phyloP scores from a whole-genome alignment of 2,329 filamentous ascomycete species.

The Fusarium heterosporum region DNA sequence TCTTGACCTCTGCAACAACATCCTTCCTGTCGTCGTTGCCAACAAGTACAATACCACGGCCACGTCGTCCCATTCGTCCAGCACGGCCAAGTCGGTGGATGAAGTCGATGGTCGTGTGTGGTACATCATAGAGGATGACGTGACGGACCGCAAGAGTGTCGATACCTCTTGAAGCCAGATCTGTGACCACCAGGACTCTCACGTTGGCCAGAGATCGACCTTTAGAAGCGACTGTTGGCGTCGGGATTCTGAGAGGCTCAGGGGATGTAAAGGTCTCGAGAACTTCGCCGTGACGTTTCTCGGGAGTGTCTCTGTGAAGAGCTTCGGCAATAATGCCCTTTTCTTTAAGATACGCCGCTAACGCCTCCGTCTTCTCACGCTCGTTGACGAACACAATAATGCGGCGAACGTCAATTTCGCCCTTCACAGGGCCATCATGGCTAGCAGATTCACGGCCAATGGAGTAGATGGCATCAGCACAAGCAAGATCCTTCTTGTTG shows the following conservation, averaged over 20 bases:
- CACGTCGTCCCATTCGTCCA: slow-evolving; percentile 91
- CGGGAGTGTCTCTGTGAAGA: slow-evolving; percentile 84
- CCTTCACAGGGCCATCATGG: slow-evolving; percentile 67
- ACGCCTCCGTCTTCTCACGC: slow-evolving; percentile 84
- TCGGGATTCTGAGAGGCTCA: slow-evolving; percentile 54
- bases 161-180: slow-evolving; percentile 91
- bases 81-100: slow-evolving; percentile 94
- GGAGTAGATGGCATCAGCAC: slow-evolving; percentile 93
- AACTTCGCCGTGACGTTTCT: slow-evolving; percentile 80
- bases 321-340: slow-evolving; percentile 93
- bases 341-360: slow-evolving; percentile 80
- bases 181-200: slow-evolving; percentile 93
- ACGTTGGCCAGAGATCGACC: slow-evolving; percentile 75
- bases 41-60: slow-evolving; percentile 88
- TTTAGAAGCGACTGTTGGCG: slow-evolving; percentile 49
- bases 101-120: slow-evolving; percentile 97
- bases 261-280: slow-evolving; percentile 77
- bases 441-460: slow-evolving; percentile 81
- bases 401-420: slow-evolving; percentile 76
- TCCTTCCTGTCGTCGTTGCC: slow-evolving; percentile 91
- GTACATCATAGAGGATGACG: slow-evolving; percentile 96
- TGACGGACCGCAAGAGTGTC: slow-evolving; percentile 92
- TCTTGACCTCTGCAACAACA: slow-evolving; percentile 89
- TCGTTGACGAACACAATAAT: slow-evolving; percentile 98
- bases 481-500: slow-evolving; percentile 92